These are phyloP conservation scores for Cryoendolithus antarcticus DNA, from an alignment of 2,329 filamentous ascomycete species.

Conservation along the genomic window DNA sequence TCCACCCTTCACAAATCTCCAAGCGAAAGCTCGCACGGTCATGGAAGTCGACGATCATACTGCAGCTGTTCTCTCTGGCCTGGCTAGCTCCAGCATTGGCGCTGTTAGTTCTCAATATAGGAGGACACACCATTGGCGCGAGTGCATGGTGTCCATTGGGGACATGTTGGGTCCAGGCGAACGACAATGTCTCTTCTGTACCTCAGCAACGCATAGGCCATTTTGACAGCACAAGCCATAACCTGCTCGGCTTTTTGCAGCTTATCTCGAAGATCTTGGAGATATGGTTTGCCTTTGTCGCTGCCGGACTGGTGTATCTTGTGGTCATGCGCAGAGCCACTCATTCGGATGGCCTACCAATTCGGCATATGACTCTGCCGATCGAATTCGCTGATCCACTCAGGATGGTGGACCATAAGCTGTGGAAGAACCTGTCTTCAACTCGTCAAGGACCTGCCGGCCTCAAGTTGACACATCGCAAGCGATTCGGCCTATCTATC, in stretches of 20 bases:
- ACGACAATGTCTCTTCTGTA: constrained; percentile 2
- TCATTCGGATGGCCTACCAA: constrained; percentile 14
- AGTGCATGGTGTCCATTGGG: constrained; percentile 17
- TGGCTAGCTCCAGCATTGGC: constrained; percentile 18
- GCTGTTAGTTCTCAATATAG: constrained; percentile 18
- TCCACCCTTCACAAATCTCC: too few relatives aligned
- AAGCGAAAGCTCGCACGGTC: too few relatives aligned
- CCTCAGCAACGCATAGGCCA: constrained; percentile 6
- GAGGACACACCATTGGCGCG: constrained; percentile 15
- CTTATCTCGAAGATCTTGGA: constrained; percentile 21
- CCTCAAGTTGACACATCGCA: too few relatives aligned
- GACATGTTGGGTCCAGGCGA: constrained; percentile 10
- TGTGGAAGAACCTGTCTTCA: constrained; percentile 10
- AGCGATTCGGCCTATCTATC: too few relatives aligned
- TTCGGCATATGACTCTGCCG: constrained; percentile 18
- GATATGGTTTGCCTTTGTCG: constrained; percentile 21
- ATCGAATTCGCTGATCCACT: constrained; percentile 16
- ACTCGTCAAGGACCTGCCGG: too few relatives aligned
- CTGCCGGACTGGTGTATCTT: constrained; percentile 17
- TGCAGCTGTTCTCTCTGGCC: too few relatives aligned
- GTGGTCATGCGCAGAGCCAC: constrained; percentile 16
- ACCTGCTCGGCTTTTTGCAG: constrained; percentile 20
- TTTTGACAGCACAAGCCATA: constrained; percentile 15
- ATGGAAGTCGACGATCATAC: too few relatives aligned
- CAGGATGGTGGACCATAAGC: constrained; percentile 13